Percentiles rank a stretch among this genome's conserved stretches.
These are phyloP conservation scores for Musa itinerans DNA, from an alignment of 176 grass and related monocot genomes.

Conservation along the genomic window DNA sequence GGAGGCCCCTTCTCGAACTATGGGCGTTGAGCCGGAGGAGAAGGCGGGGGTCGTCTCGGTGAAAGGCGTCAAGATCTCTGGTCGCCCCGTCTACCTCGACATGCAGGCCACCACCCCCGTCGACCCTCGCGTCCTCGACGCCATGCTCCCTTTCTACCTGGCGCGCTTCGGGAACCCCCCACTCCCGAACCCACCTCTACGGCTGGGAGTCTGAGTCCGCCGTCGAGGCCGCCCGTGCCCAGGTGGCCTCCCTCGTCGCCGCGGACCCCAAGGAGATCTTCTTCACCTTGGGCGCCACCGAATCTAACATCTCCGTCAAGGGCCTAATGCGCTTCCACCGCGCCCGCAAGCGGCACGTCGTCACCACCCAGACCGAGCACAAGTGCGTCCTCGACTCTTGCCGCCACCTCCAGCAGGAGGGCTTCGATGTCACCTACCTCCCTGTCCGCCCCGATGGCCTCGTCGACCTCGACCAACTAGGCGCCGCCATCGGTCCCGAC, in stretches of 20 bases:
- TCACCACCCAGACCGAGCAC: constrained; percentile 93
- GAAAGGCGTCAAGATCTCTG: constrained; percentile 86
- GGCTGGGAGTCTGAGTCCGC: constrained; percentile 95
- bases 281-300: constrained; percentile 83
- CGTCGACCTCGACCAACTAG: constrained; percentile 55
- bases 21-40: not conserved
- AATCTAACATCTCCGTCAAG: constrained; percentile 96
- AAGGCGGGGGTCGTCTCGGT: constrained; percentile 29
- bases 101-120: constrained; percentile 95
- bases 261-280: constrained; percentile 78
- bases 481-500: constrained; percentile 60
- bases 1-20: not conserved
- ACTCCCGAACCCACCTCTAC: constrained; percentile 93
- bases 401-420: constrained; percentile 74
- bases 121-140: constrained; percentile 75
- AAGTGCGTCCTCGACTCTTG: constrained; percentile 96
- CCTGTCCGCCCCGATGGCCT: constrained; percentile 67
- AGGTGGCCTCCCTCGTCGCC: constrained; percentile 36
- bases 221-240: constrained; percentile 63
- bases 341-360: constrained; percentile 67
- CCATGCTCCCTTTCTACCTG: constrained; percentile 94
- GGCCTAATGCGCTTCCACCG: constrained; percentile 77
- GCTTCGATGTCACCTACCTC: constrained; percentile 78
- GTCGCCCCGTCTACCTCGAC: constrained; percentile 77
- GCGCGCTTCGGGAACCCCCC: constrained; percentile 83